Conservation (phyloP, 768 basidiomycete species). For the Psilocybe sp. region DNA sequence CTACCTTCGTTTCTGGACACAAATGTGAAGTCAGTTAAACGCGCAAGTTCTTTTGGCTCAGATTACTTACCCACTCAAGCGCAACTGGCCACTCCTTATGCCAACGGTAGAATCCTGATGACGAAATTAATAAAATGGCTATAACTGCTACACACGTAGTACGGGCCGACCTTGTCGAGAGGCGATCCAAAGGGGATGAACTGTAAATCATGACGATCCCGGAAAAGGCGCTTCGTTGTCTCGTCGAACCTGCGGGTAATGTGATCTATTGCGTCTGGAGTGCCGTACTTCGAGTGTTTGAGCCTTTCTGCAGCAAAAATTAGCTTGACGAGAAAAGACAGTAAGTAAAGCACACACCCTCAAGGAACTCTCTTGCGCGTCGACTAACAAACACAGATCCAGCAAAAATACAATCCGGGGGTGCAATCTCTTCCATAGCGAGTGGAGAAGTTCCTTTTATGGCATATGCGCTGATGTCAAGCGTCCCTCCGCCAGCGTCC, state of each 20-base stretch:
- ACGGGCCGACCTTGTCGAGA: conserved; percentile 50
- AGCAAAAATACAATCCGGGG: conserved; percentile 81
- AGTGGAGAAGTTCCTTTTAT: conserved; percentile 68
- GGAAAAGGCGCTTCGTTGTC: conserved; percentile 77
- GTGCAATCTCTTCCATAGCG: conserved; percentile 80
- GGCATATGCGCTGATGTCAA: conserved; percentile 80
- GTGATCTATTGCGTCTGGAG: conserved; percentile 68
- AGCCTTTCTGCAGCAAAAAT: conserved; percentile 56
- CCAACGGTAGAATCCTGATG: conserved; percentile 54
- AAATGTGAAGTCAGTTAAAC: conserved; percentile 2
- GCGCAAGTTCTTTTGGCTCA: not conserved
- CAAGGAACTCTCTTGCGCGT: conserved; percentile 67
- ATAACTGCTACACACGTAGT: not conserved
- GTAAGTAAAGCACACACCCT: conserved; percentile 39
- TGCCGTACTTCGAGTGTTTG: conserved; percentile 69
- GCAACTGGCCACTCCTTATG: conserved; percentile 70
- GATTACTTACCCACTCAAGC: conserved; percentile 57
- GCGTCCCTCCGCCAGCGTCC: conserved; percentile 79
- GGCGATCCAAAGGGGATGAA: conserved; percentile 79
- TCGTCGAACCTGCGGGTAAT: conserved; percentile 81
- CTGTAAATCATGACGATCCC: conserved; percentile 63
- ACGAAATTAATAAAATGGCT: not conserved
- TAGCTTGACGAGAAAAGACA: not conserved
- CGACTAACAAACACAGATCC: conserved; percentile 83
- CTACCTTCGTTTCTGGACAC: conserved; percentile 29